Evolutionary conservation across 352 stramenopile species (phyloP), one percentile per base, ranked within the genome.

Genomic region (Pythium aristosporum): DNA sequence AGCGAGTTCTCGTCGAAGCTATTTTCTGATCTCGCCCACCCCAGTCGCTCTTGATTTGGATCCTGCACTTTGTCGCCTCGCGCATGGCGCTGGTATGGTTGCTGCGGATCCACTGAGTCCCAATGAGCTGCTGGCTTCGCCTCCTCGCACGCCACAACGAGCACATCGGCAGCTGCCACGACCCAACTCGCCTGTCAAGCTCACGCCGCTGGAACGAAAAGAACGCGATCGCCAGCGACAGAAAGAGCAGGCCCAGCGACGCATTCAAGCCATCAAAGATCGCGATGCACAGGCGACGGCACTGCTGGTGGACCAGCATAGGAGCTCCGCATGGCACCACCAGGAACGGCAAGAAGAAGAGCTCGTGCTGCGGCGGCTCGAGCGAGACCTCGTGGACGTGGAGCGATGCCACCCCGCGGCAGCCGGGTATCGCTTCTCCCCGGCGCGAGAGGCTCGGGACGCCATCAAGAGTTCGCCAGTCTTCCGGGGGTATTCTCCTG

Each of bases 311-410:
- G 46, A 48, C 9, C 67, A 74, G 61, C 39, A 50, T n/a, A 41
- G 67, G 28, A 69, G 61, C 47, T 63, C 56, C n/a, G 58, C 61
- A 54, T 74, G 67, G 67, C 67, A 74, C 52, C 15, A 30, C 21
- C 42, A 64, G 25, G 67, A 74, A 28, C 61, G 61, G 7, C 53
- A 64, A 44, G 81, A 92, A 50, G 82, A 94, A 69, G 81, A 91
- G 56, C 70, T 94, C 10, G 61, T 89, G 20, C 74, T 92, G 49
- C 61, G 76, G 32, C 68, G 80, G 1, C 64, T 91, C 21, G 82
- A 92, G 46, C 74, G 85, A 32, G 85, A 94, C 47, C 41, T 74
- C 11, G 74, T 92, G 11, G 78, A 85, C 41, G 60, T 68, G 0
- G 77, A 90, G 23, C 74, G 79, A 3, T 66, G 44, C n/a, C 71